Conservation (phyloP, 768 basidiomycete genomes). For the Amanita muscaria region DNA sequence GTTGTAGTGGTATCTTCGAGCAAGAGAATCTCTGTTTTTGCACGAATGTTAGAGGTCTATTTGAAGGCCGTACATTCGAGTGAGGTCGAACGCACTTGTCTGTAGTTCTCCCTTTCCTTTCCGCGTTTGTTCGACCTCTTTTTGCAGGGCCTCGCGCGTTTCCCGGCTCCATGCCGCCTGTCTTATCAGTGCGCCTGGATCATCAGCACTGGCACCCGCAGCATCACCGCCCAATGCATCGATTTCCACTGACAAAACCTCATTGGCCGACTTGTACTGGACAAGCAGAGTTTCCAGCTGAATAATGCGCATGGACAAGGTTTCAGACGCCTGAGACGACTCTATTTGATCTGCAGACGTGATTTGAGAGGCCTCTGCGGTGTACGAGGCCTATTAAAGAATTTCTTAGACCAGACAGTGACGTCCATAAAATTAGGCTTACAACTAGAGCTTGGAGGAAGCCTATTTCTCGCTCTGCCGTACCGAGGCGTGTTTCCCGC, state of each 20-base stretch:
- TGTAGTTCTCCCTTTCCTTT: conserved; percentile 21
- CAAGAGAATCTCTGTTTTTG: conserved; percentile 6
- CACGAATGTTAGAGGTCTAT: neutral
- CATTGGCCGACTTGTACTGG: conserved; percentile 46
- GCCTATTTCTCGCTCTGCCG: conserved; percentile 52
- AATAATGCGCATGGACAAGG: conserved; percentile 35
- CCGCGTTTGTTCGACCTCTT: conserved; percentile 5
- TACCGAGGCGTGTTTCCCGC: conserved; percentile 21
- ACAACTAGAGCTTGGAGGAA: conserved; percentile 64
- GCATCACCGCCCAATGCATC: conserved; percentile 34
- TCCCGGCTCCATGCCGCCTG: conserved; percentile 21
- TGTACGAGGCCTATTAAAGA: conserved; percentile 6
- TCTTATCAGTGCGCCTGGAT: conserved; percentile 29
- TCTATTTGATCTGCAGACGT: neutral
- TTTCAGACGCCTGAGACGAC: conserved; percentile 11
- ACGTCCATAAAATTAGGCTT: conserved; percentile 14
- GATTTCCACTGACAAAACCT: conserved; percentile 37
- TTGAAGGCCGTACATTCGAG: neutral
- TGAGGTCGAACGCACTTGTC: conserved; percentile 26
- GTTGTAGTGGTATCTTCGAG: conserved; percentile 21
- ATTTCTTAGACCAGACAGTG: neutral
- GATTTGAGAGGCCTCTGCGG: neutral
- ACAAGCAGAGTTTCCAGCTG: conserved; percentile 47
- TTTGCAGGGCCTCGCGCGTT: conserved; percentile 10
- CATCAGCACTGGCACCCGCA: conserved; percentile 17